A percentile compares a stretch with the other conserved stretches of the same genome.
phyloP scores from a whole-genome alignment of 78 protist genomes.

The Chrysochromulina parva region DNA sequence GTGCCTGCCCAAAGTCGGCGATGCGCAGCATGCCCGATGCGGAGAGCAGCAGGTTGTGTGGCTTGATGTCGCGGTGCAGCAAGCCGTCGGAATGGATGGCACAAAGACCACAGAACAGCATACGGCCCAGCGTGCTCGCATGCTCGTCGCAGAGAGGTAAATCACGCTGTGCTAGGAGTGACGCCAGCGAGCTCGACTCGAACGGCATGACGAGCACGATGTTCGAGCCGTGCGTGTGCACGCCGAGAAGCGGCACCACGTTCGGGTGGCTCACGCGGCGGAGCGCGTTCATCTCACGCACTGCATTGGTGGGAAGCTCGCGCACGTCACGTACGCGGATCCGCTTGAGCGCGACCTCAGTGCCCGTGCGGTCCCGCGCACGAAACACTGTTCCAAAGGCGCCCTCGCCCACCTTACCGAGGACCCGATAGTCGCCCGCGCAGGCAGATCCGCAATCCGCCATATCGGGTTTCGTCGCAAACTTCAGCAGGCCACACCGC shows the following conservation, averaged over 20 bases:
- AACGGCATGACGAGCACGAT: constrained; percentile 22
- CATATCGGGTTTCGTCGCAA: too few relatives aligned
- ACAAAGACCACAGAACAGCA: neutral
- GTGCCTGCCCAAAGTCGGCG: constrained; percentile 29
- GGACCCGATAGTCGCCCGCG: too few relatives aligned
- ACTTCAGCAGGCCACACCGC: too few relatives aligned
- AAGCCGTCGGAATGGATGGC: neutral
- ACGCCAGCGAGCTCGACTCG: neutral
- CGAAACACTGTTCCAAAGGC: constrained; percentile 98
- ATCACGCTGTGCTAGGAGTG: neutral
- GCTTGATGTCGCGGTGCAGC: constrained; percentile 20
- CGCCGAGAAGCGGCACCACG: constrained; percentile 69
- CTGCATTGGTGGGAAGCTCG: constrained; percentile 93
- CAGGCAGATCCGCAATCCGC: too few relatives aligned
- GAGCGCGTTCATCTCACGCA: constrained; percentile 94
- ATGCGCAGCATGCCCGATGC: neutral
- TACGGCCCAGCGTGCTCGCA: too few relatives aligned
- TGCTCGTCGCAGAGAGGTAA: neutral
- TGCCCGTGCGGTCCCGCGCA: constrained; percentile 75
- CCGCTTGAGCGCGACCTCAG: constrained; percentile 92
- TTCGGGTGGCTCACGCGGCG: constrained; percentile 92
- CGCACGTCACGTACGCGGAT: constrained; percentile 82
- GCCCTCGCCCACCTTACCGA: constrained; percentile 95
- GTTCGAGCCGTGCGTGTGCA: neutral
- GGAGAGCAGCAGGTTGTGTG: neutral